A percentile compares a stretch with the other conserved stretches of the same genome.
phyloP scores from a whole-genome alignment of 805 yeast genomes.

The Wickerhamomyces sydowiorum region DNA sequence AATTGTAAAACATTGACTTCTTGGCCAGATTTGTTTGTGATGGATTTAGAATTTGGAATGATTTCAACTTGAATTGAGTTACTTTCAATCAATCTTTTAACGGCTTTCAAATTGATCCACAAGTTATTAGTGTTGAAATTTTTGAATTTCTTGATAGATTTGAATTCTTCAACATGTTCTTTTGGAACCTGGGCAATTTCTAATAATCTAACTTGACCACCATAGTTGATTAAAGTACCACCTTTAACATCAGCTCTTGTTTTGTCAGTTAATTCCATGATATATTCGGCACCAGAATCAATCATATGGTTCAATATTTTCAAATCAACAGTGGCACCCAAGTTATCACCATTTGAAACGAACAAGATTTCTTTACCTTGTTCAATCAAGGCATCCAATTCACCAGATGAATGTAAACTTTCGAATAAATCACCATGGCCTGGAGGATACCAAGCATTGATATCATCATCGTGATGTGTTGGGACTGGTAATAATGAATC shows the following conservation, averaged over 20 bases:
- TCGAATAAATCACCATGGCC: constrained; percentile 99
- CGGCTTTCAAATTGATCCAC: constrained; percentile 94
- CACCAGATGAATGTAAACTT: constrained; percentile 82
- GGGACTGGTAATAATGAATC: constrained; percentile 98
- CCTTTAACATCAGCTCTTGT: constrained; percentile 99
- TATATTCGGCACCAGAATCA: constrained; percentile 85
- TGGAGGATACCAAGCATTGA: constrained; percentile 98
- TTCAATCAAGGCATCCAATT: constrained; percentile 79
- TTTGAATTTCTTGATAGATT: constrained; percentile 95
- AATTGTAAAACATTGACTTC: constrained; percentile 88
- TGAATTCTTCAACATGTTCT: constrained; percentile 97
- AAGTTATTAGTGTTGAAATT: constrained; percentile 97
- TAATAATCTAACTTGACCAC: constrained; percentile 87
- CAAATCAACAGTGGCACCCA: constrained; percentile 96
- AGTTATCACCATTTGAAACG: constrained; percentile 96
- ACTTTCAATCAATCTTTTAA: constrained; percentile 84
- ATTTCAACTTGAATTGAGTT: constrained; percentile 85
- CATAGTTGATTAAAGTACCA: constrained; percentile 95
- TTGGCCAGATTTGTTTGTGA: constrained; percentile 59
- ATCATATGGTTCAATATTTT: constrained; percentile 89
- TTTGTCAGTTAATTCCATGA: constrained; percentile 98
- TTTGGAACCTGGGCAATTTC: constrained; percentile 99
- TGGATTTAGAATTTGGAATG: constrained; percentile 89
- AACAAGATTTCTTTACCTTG: constrained; percentile 94
- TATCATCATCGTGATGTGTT: constrained; percentile 58